A percentile compares a stretch with the other conserved stretches of the same genome.
Evolutionary conservation across 345 rosid species (phyloP).

Genomic region (Garcia nutans): DNA sequence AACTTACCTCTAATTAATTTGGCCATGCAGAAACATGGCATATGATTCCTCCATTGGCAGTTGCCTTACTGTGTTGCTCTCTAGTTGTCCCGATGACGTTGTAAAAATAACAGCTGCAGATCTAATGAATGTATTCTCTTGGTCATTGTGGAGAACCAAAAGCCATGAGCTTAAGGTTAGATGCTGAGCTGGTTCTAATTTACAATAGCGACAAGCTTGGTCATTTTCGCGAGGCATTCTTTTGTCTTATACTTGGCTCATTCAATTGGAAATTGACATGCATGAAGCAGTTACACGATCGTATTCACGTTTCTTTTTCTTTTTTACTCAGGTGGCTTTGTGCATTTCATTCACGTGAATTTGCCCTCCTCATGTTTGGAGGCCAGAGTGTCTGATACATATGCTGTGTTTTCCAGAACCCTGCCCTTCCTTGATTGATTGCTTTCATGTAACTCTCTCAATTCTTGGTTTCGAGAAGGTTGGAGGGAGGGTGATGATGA

Average conservation of each 20-base stretch:
- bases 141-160: constrained; percentile 63
- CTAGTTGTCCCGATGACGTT: constrained; percentile 67
- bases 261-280: neutral
- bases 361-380: constrained; percentile 83
- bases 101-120: constrained; percentile 68
- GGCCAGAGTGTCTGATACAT: constrained; percentile 59
- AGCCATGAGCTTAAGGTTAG: constrained; percentile 85
- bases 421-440: constrained; percentile 61
- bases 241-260: neutral
- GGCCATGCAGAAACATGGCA: constrained; percentile 48
- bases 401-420: constrained; percentile 65
- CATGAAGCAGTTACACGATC: neutral
- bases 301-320: neutral
- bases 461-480: constrained; percentile 54
- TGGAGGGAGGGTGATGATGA: constrained; percentile 40
- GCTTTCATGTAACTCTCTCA: constrained; percentile 59
- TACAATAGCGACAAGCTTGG: constrained; percentile 18
- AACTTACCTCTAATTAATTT: neutral
- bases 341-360: constrained; percentile 65
- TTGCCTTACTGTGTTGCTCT: constrained; percentile 61
- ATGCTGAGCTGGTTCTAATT: constrained; percentile 6
- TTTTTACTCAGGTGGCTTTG: constrained; percentile 60
- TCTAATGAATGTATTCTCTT: constrained; percentile 53
- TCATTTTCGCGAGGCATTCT: neutral
- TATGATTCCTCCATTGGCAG: constrained; percentile 82